Evolutionary conservation across 1,139 yeast species (phyloP).

Genomic region (Scheffersomyces quercinus): DNA sequence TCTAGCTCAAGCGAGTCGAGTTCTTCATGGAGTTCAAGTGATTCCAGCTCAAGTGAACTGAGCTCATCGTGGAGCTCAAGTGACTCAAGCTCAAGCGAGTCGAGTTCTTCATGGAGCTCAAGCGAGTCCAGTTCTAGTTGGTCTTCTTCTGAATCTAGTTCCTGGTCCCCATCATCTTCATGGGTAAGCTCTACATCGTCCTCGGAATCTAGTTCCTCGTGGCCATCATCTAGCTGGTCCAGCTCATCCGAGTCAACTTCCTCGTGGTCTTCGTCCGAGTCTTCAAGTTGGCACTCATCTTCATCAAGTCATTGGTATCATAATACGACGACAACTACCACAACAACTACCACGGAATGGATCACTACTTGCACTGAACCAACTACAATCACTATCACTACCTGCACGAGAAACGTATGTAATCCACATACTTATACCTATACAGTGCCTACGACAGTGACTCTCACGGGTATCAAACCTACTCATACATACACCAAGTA

Average conservation of each 20-base stretch:
- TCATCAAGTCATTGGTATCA: neutral
- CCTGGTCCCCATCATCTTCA: slow-evolving; percentile 8
- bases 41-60: no score
- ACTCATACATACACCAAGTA: slow-evolving; percentile 17
- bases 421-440: slow-evolving; percentile 13
- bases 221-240: neutral
- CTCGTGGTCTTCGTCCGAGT: slow-evolving; percentile 8
- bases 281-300: slow-evolving; percentile 9
- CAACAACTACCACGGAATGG: slow-evolving; percentile 17
- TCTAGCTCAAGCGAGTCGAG: no score
- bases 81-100: slow-evolving; percentile 1
- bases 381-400: slow-evolving; percentile 17
- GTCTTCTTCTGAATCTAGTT: slow-evolving; percentile 8
- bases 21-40: no score
- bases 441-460: slow-evolving; percentile 14
- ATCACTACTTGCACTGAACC: slow-evolving; percentile 20
- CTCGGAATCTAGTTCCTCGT: neutral
- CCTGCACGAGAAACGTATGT: slow-evolving; percentile 12
- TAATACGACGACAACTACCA: slow-evolving; percentile 14
- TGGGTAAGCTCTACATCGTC: neutral
- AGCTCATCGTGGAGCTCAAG: no score
- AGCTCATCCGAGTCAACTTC: slow-evolving; percentile 1
- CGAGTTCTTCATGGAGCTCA: slow-evolving; percentile 2
- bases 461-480: slow-evolving; percentile 7
- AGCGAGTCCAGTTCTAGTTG: neutral